Base-by-base conservation (phyloP, 345 rosid species). In the Geranium rotundifolium region DNA sequence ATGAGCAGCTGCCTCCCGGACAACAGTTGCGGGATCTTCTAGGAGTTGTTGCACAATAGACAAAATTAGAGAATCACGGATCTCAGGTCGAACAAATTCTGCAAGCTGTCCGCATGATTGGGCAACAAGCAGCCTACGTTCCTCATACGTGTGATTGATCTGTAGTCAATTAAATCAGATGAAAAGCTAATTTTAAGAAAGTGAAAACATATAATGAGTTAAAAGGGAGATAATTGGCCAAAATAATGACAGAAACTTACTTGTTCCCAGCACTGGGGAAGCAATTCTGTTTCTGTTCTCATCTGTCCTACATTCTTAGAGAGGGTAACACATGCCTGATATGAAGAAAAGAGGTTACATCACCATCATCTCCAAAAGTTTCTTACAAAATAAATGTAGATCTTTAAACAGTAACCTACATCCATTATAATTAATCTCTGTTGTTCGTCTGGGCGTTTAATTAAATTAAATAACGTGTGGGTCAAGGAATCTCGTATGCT, bases 201-300 rank as follows among this genome's bases (percentile, higher is more conserved):
- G 41, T 34, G 18, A 12, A 59, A 41, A 56, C 49, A 52, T 58
- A 55, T 59, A 63, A 61, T 17, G 56, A 61, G 39, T n/a, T 49
- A 75, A 56, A 68, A 17, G 60, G 61, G 34, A 63, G 41, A 57
- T 64, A 65, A 10, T 46, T 46, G 52, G 8, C 69, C 63, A 58
- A 72, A 74, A 72, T 56, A 17, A 65, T 58, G 61, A 23, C 56
- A 59, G 60, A 52, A 65, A 73, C 85, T 81, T 72, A 89, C 98
- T 79, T 92, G 96, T 80, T 92, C 98, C 98, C 96, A 92, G 70
- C 96, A 92, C 79, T 92, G 95, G 30, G 95, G 98, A 71, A 92
- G 98, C 72, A 92, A 81, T 65, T 89, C 98, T 50, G 90, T 87
- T 78, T 92, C 98, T 63, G 98, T 92, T 77, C 96, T 84, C 96